Evolutionary conservation across 208 protist genomes (phyloP), one percentile per base, ranked within the genome.

Genomic region (Trypanosoma rangeli): DNA sequence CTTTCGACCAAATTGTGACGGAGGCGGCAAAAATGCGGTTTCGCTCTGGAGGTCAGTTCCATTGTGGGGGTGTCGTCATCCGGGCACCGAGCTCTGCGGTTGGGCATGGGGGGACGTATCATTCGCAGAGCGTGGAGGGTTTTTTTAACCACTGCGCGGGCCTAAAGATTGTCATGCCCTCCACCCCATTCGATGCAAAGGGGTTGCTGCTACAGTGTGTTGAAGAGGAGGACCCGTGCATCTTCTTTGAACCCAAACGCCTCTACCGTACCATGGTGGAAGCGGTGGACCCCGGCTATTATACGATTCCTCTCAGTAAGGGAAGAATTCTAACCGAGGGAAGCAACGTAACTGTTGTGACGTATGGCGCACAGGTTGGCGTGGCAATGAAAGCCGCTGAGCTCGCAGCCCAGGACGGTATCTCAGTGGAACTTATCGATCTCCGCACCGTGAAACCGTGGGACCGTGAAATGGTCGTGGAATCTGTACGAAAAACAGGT

Each of bases 1-100:
- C 98, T 5, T 99, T 99, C 80, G 98, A 99, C 70, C 98, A 99
- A 84, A 97, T 99, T 73, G 94, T 98, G 16, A 99, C 99, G 84
- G 98, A 99, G 81, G 98, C 98, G 28, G 96, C 98, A n/a, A 99
- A 99, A 79, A 99, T 98, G 79, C 87, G 98, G 28, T 99, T 97
- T 81, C 86, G 98, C 58, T 97, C 92, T n/a, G 97, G 97, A 31
- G 85, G 89, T 52, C 66, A 90, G 62, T 99, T 98, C 68, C 74
- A 98, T 67, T 95, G 87, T 67, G 97, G 97, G 33, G 82, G 84
- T 22, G 87, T 99, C 56, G 97, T 98, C 1, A 89, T 99, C 60
- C 93, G 98, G 46, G 55, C 97, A 16, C 98, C 98, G 52, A 98
- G 92, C 75, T 94, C 94, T 31, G 97, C 97, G 10, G 97, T 99